These are phyloP conservation scores for Leccinum uliginosum DNA, from an alignment of 768 basidiomycete species.

Conservation along the genomic window DNA sequence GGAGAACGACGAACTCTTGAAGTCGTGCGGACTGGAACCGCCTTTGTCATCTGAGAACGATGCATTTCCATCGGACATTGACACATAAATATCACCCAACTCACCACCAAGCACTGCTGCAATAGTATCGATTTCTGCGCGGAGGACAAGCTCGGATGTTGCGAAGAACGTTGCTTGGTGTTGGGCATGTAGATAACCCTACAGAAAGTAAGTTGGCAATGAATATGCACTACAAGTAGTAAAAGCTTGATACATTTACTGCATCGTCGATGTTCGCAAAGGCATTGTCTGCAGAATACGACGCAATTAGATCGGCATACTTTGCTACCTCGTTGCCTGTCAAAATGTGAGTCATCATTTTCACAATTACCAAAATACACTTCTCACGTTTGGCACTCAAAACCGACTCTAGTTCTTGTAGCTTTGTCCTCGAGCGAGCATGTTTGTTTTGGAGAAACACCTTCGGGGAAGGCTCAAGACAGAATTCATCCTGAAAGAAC, in stretches of 20 bases:
- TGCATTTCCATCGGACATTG: conserved; percentile 8
- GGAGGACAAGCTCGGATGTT: conserved; percentile 54
- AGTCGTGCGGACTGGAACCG: conserved; percentile 63
- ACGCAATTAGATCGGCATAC: conserved; percentile 40
- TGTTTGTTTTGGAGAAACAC: conserved; percentile 80
- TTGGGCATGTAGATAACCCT: conserved; percentile 62
- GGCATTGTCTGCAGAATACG: conserved; percentile 43
- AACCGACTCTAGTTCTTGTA: conserved; percentile 57
- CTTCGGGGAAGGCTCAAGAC: conserved; percentile 65
- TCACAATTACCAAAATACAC: not conserved
- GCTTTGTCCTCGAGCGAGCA: conserved; percentile 50
- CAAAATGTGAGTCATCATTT: conserved; percentile 4
- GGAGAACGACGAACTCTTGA: conserved; percentile 83
- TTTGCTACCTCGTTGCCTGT: conserved; percentile 55
- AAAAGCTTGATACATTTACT: conserved; percentile 16
- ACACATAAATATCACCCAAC: conserved; percentile 15
- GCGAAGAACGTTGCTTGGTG: conserved; percentile 55
- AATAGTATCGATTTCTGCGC: conserved; percentile 63
- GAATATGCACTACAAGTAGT: not conserved
- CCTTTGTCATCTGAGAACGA: conserved; percentile 64
- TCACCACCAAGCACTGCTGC: conserved; percentile 58
- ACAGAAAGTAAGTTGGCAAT: conserved; percentile 3
- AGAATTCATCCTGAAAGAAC: conserved; percentile 40
- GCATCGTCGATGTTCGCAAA: conserved; percentile 50
- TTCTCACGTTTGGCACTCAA: conserved; percentile 59